Evolutionary conservation across 2,329 filamentous ascomycete genomes (phyloP), one percentile per base, ranked within the genome.

Genomic region (Fusarium fujikuroi): DNA sequence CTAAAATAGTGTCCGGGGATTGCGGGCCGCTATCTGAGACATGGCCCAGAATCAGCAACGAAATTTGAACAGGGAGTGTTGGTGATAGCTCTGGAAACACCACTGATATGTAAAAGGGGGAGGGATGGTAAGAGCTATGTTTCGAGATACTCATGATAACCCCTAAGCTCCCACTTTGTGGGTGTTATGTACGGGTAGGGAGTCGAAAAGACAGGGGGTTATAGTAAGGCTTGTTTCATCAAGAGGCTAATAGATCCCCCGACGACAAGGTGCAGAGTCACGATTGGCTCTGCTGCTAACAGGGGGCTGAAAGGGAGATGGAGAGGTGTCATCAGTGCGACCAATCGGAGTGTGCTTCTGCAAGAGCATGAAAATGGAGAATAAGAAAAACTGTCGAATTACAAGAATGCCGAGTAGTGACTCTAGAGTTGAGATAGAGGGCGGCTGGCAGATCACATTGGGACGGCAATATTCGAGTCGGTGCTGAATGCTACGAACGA

Each of bases 181-280:
- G 69, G 66, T 73, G 60, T 44, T 54, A 50, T 72, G 69, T 76
- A 74, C 66, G 63, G 49, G 65, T 71, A 75, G 62, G 73, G 75
- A 74, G 73, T 53, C 54, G 23, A 49, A 60, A 60, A 53, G 63
- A 63, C 70, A 70, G 70, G 65, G 64, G 53, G 28, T 40, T 12
- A 65, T 43, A 64, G 66, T 70, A 78, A 74, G 73, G 76, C 73
- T 76, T 75, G 76, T 78, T 78, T 78, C 76, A 78, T 68, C 63
- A 53, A 50, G 61, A 69, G 62, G 60, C 72, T 77, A 76, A 74
- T 47, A 78, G 65, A 71, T 75, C 60, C 75, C 75, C 75, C 61
- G 46, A 71, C 66, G 59, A 64, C 63, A 50, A 52, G 34, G 44
- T 68, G 58, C 62, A n/a, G 65, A 36, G 32, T 46, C 19, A 18